Conservation (phyloP, 371 early-diverging fungal species). For the Scutellospora calospora region DNA sequence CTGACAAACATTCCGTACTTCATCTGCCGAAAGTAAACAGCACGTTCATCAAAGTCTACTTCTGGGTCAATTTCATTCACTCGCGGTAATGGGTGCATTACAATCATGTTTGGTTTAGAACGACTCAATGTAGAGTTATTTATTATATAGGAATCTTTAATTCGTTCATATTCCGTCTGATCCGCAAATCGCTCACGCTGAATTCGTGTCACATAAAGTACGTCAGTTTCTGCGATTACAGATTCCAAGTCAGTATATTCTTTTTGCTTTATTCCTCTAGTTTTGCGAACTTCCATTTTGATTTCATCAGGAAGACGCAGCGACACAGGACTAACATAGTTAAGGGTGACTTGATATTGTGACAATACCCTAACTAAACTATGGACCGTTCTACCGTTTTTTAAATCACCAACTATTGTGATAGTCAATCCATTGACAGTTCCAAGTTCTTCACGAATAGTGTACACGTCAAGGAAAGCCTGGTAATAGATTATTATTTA, state of each 20-base stretch:
- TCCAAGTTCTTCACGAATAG: constrained; percentile 85
- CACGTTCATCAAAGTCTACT: constrained; percentile 96
- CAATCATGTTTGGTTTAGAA: constrained; percentile 96
- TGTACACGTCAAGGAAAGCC: constrained; percentile 96
- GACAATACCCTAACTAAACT: constrained; percentile 89
- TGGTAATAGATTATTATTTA: constrained; percentile 9
- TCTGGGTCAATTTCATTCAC: constrained; percentile 95
- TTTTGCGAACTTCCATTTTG: constrained; percentile 73
- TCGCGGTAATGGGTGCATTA: constrained; percentile 98
- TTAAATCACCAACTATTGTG: constrained; percentile 95
- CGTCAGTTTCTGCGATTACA: constrained; percentile 90
- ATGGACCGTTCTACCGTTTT: constrained; percentile 98
- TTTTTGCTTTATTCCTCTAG: constrained; percentile 69
- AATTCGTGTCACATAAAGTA: constrained; percentile 96
- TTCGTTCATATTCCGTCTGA: constrained; percentile 81
- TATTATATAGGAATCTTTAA: constrained; percentile 83
- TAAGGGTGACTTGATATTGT: constrained; percentile 92
- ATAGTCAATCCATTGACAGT: constrained; percentile 97
- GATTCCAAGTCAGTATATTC: constrained; percentile 85
- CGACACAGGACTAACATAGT: constrained; percentile 88
- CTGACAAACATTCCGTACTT: constrained; percentile 96
- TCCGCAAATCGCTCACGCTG: constrained; percentile 94
- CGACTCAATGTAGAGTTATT: constrained; percentile 84
- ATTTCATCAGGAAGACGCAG: constrained; percentile 91
- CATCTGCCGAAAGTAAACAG: constrained; percentile 98